phyloP scores from a whole-genome alignment of 2,329 filamentous ascomycete genomes.

The Mycosphaerella arachidis region DNA sequence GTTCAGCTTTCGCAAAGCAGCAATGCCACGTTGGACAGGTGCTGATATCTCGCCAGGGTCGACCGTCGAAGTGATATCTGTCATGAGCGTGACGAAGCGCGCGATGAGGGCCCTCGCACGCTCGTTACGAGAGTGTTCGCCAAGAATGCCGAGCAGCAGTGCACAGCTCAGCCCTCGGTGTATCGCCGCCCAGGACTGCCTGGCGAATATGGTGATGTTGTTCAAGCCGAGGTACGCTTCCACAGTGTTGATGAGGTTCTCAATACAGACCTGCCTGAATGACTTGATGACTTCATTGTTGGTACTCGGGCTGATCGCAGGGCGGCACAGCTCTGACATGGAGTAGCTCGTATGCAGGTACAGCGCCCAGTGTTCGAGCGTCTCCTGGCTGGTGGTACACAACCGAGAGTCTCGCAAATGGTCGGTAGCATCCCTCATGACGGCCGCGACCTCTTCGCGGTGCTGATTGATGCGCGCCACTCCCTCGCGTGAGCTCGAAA shows the following conservation, averaged over 20 bases:
- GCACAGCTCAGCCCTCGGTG: constrained; percentile 40
- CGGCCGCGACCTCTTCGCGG: constrained; percentile 53
- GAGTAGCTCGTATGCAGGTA: constrained; percentile 61
- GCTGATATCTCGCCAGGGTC: constrained; percentile 46
- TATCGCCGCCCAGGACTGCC: constrained; percentile 35
- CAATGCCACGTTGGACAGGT: constrained; percentile 45
- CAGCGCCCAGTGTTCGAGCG: constrained; percentile 56
- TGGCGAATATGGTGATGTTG: constrained; percentile 42
- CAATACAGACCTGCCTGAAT: constrained; percentile 53
- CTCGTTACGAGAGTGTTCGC: constrained; percentile 46
- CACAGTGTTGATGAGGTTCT: constrained; percentile 52
- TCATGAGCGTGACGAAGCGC: constrained; percentile 45
- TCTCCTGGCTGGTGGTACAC: constrained; percentile 48
- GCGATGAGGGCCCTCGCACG: constrained; percentile 43
- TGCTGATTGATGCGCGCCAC: constrained; percentile 51
- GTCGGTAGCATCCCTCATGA: constrained; percentile 55
- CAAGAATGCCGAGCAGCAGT: constrained; percentile 36
- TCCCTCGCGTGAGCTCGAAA: constrained; percentile 51
- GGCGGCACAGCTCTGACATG: constrained; percentile 58
- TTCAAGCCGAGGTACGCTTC: constrained; percentile 58
- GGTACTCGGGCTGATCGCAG: constrained; percentile 52
- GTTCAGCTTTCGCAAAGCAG: constrained; percentile 42
- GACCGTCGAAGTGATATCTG: constrained; percentile 44
- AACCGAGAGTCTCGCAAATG: constrained; percentile 52
- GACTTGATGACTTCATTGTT: constrained; percentile 43